phyloP scores from a whole-genome alignment of 495 filamentous ascomycete species.

The Penicillium chermesinum region DNA sequence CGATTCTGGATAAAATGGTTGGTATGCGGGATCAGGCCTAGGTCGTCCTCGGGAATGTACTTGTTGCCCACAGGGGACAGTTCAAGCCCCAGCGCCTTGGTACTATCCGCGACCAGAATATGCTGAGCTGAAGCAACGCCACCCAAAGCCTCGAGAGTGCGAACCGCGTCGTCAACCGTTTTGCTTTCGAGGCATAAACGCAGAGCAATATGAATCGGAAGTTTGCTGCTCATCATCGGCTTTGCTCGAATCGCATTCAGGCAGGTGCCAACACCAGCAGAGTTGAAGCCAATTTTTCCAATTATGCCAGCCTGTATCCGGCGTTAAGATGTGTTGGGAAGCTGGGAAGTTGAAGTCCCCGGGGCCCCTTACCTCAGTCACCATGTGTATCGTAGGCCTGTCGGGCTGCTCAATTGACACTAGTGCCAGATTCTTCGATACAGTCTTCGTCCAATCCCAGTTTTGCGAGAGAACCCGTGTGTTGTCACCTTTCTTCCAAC shows the following conservation, averaged over 20 bases:
- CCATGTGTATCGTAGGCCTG: constrained; percentile 47
- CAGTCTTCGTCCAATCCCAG: constrained; percentile 55
- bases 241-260: constrained; percentile 62
- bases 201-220: constrained; percentile 62
- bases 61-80: constrained; percentile 51
- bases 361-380: constrained; percentile 40
- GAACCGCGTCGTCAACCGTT: constrained; percentile 48
- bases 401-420: constrained; percentile 45
- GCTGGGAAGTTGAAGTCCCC: too few species aligned
- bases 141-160: constrained; percentile 35
- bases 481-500: constrained; percentile 41
- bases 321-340: background rate
- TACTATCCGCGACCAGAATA: constrained; percentile 55
- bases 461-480: constrained; percentile 55
- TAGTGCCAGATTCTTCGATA: constrained; percentile 50
- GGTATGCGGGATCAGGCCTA: constrained; percentile 52
- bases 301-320: constrained; percentile 57
- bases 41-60: constrained; percentile 41
- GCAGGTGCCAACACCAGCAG: constrained; percentile 56
- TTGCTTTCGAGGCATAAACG: constrained; percentile 53
- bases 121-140: constrained; percentile 60
- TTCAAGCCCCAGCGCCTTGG: constrained; percentile 52
- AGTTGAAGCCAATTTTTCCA: constrained; percentile 65
- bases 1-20: constrained; percentile 57
- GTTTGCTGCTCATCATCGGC: constrained; percentile 46